Base-by-base conservation (phyloP, 2,329 filamentous ascomycete genomes). In the Scedosporium dehoogii region DNA sequence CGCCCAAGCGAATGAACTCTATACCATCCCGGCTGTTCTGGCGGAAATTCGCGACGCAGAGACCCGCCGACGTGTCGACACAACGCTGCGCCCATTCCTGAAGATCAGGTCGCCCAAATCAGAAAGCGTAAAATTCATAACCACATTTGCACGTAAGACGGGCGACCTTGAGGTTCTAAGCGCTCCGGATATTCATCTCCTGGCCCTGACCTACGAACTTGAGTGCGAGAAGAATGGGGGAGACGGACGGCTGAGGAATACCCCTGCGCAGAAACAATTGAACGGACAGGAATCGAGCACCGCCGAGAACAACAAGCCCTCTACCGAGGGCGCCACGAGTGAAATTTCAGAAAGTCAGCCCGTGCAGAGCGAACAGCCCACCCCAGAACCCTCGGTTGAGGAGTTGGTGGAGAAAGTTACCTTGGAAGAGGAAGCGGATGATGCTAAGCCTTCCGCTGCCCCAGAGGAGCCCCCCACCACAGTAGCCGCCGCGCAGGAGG, bases 141-240 rank as follows among this genome's bases (percentile, higher is more conserved):
- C 85, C 58, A 89, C 90, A 63, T 97, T 97, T 78, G 90, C 94
- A 55, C 85, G 90, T 62, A 89, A 86, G 72, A 97, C 94, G 0
- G 94, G 94, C 62, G 94, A 99, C 73, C 81, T 92, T 65, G 85
- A 89, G 10, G 93, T 97, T 0, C 78, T 99, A 63, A 97, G 92
- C 75, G 86, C 83, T 71, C 89, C 92, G 1, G 94, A 99, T 85
- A 79, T 97, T 64, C 89, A 96, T 68, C 83, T 99, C 48, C 79
- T 97, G 70, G 94, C 93, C 7, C 78, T 99, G 62, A 89, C 91
- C 1, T 97, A 97, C 73, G 94, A 99, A 73, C 73, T 97, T n/a
- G 93, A 97, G 69, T 89, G 90, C 69, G 92, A 97, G 78, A 81
- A 87, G 63, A 96, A 96, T 72, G 85, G 87, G n/a, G 92, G 92